Percentiles rank a stretch among this genome's conserved stretches.
phyloP scores from a whole-genome alignment of 352 stramenopile species.

The Thraustotheca clavata region DNA sequence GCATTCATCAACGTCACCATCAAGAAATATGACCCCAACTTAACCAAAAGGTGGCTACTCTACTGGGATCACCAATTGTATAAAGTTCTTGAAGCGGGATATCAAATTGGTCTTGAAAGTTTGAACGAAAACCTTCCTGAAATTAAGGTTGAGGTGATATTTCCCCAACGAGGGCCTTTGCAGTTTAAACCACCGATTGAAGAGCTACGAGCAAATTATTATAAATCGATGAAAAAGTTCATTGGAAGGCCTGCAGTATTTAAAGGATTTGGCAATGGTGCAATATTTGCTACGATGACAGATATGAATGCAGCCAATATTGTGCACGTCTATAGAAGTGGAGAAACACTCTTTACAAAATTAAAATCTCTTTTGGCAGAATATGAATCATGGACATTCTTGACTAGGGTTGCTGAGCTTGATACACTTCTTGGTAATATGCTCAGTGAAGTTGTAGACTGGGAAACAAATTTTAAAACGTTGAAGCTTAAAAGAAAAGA shows the following conservation, averaged over 20 bases:
- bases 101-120: slow-evolving; percentile 90
- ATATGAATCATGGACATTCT: slow-evolving; percentile 78
- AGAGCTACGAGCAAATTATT: slow-evolving; percentile 90
- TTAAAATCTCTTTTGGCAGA: slow-evolving; percentile 61
- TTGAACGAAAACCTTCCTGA: slow-evolving; percentile 91
- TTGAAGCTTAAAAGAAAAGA: slow-evolving; percentile 87
- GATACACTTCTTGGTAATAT: slow-evolving; percentile 73
- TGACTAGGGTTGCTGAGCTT: slow-evolving; percentile 46
- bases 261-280: slow-evolving; percentile 76
- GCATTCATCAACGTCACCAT: slow-evolving; percentile 50
- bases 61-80: slow-evolving; percentile 95
- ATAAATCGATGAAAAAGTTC: slow-evolving; percentile 93
- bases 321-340: slow-evolving; percentile 85
- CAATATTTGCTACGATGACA: slow-evolving; percentile 85
- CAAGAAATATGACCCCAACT: slow-evolving; percentile 68
- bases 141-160: slow-evolving; percentile 80
- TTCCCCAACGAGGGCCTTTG: slow-evolving; percentile 40
- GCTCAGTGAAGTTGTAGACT: slow-evolving; percentile 62
- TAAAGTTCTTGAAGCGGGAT: slow-evolving; percentile 91
- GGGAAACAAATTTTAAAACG: slow-evolving; percentile 87
- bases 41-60: slow-evolving; percentile 85
- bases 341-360: slow-evolving; percentile 83
- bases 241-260: slow-evolving; percentile 87
- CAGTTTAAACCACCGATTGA: slow-evolving; percentile 88
- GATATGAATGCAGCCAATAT: slow-evolving; percentile 81